A percentile compares a stretch with the other conserved stretches of the same genome.
These are phyloP conservation scores for Aegilops longissima DNA, from an alignment of 176 grass and related monocot species.

Conservation along the genomic window DNA sequence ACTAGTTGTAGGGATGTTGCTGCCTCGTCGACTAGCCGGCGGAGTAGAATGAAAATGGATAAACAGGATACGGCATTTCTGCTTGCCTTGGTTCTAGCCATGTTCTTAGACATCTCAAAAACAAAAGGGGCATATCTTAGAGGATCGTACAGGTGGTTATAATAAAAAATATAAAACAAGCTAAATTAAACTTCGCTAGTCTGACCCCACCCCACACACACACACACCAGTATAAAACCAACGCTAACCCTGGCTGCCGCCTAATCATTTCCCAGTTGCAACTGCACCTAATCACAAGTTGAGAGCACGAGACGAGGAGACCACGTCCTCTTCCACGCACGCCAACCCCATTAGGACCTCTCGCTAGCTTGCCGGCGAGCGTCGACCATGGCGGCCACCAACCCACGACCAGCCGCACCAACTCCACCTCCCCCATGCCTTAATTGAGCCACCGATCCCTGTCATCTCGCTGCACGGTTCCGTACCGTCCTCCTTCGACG, in stretches of 20 bases:
- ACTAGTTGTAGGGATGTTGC: too few species aligned
- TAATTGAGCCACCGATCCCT: not conserved
- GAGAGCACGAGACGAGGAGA: not conserved
- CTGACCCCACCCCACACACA: not conserved
- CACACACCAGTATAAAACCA: not conserved
- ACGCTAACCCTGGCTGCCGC: not conserved
- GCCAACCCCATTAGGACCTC: slow-evolving; percentile 13
- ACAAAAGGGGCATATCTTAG: too few species aligned
- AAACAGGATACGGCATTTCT: too few species aligned
- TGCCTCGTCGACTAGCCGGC: too few species aligned
- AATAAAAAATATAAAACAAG: not conserved
- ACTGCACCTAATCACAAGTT: not conserved
- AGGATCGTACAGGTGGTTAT: too few species aligned
- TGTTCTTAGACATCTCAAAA: too few species aligned
- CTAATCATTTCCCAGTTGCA: slow-evolving; percentile 10
- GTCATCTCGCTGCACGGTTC: not conserved
- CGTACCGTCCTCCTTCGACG: not conserved
- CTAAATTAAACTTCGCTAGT: not conserved
- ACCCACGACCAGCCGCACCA: not conserved
- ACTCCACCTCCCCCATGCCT: not conserved
- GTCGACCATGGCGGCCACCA: slow-evolving; percentile 25
- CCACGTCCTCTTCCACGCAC: slow-evolving; percentile 10
- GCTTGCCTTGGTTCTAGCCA: too few species aligned
- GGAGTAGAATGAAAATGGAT: too few species aligned
- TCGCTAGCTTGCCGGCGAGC: not conserved